Base-by-base conservation (phyloP, 768 basidiomycete species). In the Boletus eberwhitei region DNA sequence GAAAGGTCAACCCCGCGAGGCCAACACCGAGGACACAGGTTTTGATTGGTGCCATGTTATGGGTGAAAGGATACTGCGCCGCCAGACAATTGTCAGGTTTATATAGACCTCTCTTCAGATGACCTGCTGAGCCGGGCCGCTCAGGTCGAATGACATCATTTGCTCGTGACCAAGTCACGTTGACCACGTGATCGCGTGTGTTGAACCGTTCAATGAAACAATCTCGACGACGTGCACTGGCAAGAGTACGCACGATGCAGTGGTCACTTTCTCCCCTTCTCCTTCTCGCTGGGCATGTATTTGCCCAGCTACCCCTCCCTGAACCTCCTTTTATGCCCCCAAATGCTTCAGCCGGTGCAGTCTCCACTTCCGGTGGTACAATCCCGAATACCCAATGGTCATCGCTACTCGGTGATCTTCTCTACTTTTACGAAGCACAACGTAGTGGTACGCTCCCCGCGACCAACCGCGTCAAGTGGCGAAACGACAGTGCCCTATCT, bases 361-460 rank as follows among this genome's bases (percentile, higher is more conserved):
- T 76, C 40, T 59, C 76, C 17, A 78, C 83, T n/a, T 29, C 69
- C 11, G 59, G 72, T 14, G 69, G 72, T 9, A 12, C 21, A 31
- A 59, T 66, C 56, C 84, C 88, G 39, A 93, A 93, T 66, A 63
- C 80, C 3, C 90, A 93, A 67, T 96, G 93, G 92, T 79, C 85
- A 6, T 86, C 77, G 46, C 70, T 96, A 3, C 79, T 96, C 0
- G 94, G 93, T 4, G 84, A 87, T 67, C 70, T 87, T 26, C 67
- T 96, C 26, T 96, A 85, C 65, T 96, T 96, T 70, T 97, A 94
- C 65, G 94, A 97, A 58, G 93, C 86, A 2, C 94, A 97, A 64
- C 79, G 94, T 19, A 90, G 88, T 50, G 94, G 94, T 16, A 76
- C 77, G 40, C 78, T 96, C 16, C 80, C 87, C 1, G 62, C 72